These are phyloP conservation scores for Claviceps arundinis DNA, from an alignment of 2,329 filamentous ascomycete species.

Conservation along the genomic window DNA sequence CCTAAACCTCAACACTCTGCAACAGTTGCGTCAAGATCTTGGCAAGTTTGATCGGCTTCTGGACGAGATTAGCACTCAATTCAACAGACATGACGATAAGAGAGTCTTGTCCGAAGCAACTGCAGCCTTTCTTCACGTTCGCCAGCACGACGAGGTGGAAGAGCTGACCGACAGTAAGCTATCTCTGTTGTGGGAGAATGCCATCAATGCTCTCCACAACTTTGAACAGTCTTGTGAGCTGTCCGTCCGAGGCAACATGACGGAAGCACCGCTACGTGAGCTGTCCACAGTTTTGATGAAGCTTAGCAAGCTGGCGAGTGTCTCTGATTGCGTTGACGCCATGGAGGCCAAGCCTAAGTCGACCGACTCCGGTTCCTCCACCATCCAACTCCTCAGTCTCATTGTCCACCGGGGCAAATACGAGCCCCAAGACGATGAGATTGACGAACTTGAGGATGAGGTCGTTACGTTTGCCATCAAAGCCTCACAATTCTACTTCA, in stretches of 20 bases:
- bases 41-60: slow-evolving; percentile 68
- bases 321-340: slow-evolving; percentile 63
- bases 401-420: slow-evolving; percentile 63
- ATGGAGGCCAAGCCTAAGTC: slow-evolving; percentile 50
- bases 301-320: slow-evolving; percentile 65
- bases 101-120: slow-evolving; percentile 75
- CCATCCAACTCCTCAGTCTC: slow-evolving; percentile 58
- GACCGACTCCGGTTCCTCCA: slow-evolving; percentile 32
- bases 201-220: slow-evolving; percentile 57
- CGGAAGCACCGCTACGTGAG: slow-evolving; percentile 50
- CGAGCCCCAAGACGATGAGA: slow-evolving; percentile 52
- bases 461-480: slow-evolving; percentile 65
- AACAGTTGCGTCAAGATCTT: slow-evolving; percentile 76
- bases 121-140: slow-evolving; percentile 69
- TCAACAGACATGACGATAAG: slow-evolving; percentile 81
- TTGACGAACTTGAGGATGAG: slow-evolving; percentile 67
- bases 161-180: slow-evolving; percentile 75
- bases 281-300: slow-evolving; percentile 64
- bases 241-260: slow-evolving; percentile 55
- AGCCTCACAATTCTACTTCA: slow-evolving; percentile 74
- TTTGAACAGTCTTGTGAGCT: slow-evolving; percentile 61
- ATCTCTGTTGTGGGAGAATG: slow-evolving; percentile 73
- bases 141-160: slow-evolving; percentile 75
- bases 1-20: slow-evolving; percentile 76
- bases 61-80: slow-evolving; percentile 88